Evolutionary conservation across 352 stramenopile species (phyloP), one percentile per base, ranked within the genome.

Genomic region (Pythium apleroticum): DNA sequence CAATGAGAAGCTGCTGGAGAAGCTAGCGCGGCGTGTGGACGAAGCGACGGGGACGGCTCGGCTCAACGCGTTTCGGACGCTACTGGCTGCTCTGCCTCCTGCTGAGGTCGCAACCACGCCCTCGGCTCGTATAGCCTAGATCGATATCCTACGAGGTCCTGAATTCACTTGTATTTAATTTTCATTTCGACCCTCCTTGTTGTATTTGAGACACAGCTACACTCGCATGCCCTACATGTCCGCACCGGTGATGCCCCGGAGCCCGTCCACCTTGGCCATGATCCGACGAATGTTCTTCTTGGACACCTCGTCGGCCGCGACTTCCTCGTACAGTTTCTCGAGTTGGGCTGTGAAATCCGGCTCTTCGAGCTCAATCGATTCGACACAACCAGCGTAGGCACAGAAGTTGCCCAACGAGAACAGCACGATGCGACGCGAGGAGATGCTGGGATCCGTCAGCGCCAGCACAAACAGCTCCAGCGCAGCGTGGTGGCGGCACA

Each of bases 391-490:
- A 2, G 68, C 61, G 52, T 96, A 97, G 5, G 89, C 76, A 52
- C 86, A 97, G 48, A 96, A 87, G 50, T 96, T 98, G 25, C 93
- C 91, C 4, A 98, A 68, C 0, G 89, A 97, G 71, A 98, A 98
- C 4, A 98, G 76, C 27, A 91, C 86, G 50, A 97, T 97, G 4
- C 90, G 79, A 6, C 86, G 75, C 0, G 90, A 89, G 8, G 77
- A 66, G 0, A 76, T 72, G 60, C 76, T 89, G 2, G 74, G 62
- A 43, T 97, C 89, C 1, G 62, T 76, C 55, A 87, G 73, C 22
- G 83, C 87, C 25, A 91, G 64, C 25, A 81, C 67, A 4, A 97
- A 83, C 0, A 98, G 77, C 49, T 84, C 73, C n/a, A 69, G 70
- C 1, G 88, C 89, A 0, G 88, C 88, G 30, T 85, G 61, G 15